Evolutionary conservation across 176 grass and related monocot genomes (phyloP).

Genomic region (Eragrostis curvula): DNA sequence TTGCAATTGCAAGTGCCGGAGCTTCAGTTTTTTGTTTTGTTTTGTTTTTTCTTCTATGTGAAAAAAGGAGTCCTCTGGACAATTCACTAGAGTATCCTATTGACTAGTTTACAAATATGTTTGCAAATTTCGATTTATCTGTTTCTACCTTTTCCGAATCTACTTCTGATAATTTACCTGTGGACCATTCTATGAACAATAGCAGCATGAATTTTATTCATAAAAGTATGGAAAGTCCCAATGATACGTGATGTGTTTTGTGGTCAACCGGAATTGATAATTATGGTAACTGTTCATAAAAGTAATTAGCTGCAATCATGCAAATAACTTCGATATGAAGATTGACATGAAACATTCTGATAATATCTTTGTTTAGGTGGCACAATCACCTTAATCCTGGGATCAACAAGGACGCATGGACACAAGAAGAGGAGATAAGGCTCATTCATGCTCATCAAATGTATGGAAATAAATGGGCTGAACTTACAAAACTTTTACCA

Average conservation of each 20-base stretch:
- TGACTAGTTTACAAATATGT: not conserved
- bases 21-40: not conserved
- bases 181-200: not conserved
- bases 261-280: not conserved
- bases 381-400: constrained; percentile 96
- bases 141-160: not conserved
- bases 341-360: too few relatives aligned
- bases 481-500: constrained; percentile 84
- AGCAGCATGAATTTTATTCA: not conserved
- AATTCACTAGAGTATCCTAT: not conserved
- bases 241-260: not conserved
- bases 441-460: constrained; percentile 79
- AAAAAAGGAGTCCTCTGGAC: not conserved
- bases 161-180: not conserved
- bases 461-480: constrained; percentile 97
- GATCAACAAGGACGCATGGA: constrained; percentile 93
- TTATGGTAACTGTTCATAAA: not conserved
- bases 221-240: not conserved
- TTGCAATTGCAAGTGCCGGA: not conserved
- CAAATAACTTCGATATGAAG: not conserved
- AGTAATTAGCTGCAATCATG: not conserved
- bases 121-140: not conserved
- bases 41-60: not conserved
- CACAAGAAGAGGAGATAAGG: constrained; percentile 86
- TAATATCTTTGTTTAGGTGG: constrained; percentile 57